Base-by-base conservation (phyloP, 306 rosid species). In the Hylodesmum podocarpum region DNA sequence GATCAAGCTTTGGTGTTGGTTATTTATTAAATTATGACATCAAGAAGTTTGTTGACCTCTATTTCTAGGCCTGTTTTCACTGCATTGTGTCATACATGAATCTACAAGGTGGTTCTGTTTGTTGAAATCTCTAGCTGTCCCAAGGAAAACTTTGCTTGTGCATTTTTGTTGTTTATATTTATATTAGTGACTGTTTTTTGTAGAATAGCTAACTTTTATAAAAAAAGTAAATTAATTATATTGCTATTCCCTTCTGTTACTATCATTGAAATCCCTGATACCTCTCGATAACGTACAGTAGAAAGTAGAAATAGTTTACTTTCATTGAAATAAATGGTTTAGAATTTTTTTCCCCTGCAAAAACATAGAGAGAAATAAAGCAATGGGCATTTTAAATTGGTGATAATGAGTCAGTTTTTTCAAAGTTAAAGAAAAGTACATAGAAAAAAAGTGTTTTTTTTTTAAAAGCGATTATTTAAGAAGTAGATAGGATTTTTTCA, bases 261-360 rank as follows among this genome's bases (percentile, higher is more conserved):
- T 41, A 61, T 69, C 24, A 64, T 11, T 70, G 70, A 69, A 69
- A 76, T 76, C 37, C 28, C 54, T 49, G 53, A 22, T 50, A n/a
- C 9, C 11, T 33, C 41, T 39, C 22, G 53, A 22, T n/a, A n/a
- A n/a, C n/a, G n/a, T n/a, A n/a, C n/a, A n/a, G n/a, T n/a, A n/a
- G n/a, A n/a, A n/a, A n/a, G n/a, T n/a, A n/a, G n/a, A n/a, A n/a
- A n/a, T n/a, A n/a, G n/a, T n/a, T 16, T 9, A 21, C 6, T 58
- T 59, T 62, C 13, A 25, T 27, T n/a, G 3, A 63, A 44, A n/a
- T n/a, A 63, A 25, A 12, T 66, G 53, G 10, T n/a, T 14, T 37
- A 66, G 18, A 21, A 15, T n/a, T 39, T 62, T 49, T 39, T 62
- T 49, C 10, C 19, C 39, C 33, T 49, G 16, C 41, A 25, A 47